Percentiles rank a stretch among this genome's conserved stretches.
phyloP scores from a whole-genome alignment of 1,284 basidiomycete species.

The Fomitopsis palustris region DNA sequence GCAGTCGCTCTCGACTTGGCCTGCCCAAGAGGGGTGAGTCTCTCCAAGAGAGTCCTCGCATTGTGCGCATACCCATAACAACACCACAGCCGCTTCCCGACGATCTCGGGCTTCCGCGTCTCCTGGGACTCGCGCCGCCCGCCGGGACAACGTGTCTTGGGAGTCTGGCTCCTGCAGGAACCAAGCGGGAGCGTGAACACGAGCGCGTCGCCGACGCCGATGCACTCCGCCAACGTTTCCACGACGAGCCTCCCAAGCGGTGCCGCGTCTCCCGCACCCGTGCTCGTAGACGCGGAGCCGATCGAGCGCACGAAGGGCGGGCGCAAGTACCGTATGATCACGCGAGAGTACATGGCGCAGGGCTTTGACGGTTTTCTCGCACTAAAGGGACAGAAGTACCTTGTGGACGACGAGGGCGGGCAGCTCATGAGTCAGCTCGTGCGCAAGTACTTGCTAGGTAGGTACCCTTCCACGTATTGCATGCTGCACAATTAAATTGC shows the following conservation, averaged over 20 bases:
- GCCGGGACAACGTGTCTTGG: slow-evolving; percentile 69
- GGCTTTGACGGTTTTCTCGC: slow-evolving; percentile 82
- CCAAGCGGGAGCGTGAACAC: slow-evolving; percentile 34
- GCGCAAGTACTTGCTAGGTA: slow-evolving; percentile 83
- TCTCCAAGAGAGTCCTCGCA: not conserved
- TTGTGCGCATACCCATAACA: not conserved
- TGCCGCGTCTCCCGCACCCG: slow-evolving; percentile 3
- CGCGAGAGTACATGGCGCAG: slow-evolving; percentile 72
- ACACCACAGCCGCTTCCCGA: slow-evolving; percentile 73
- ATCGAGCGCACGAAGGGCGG: slow-evolving; percentile 54
- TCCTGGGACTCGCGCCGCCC: slow-evolving; percentile 81
- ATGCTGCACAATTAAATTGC: not conserved
- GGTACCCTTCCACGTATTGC: slow-evolving; percentile 17
- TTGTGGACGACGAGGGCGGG: slow-evolving; percentile 86
- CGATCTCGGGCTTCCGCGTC: slow-evolving; percentile 83
- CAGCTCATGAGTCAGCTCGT: slow-evolving; percentile 81
- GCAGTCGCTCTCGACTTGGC: slow-evolving; percentile 74
- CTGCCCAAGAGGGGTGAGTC: slow-evolving; percentile 84
- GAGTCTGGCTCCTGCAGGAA: slow-evolving; percentile 64
- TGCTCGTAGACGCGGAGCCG: slow-evolving; percentile 42
- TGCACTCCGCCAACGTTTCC: slow-evolving; percentile 28
- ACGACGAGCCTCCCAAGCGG: slow-evolving; percentile 19
- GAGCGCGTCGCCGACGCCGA: slow-evolving; percentile 23
- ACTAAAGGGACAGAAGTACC: slow-evolving; percentile 62
- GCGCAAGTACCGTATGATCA: slow-evolving; percentile 72